These are phyloP conservation scores for Lyophyllum shimeji DNA, from an alignment of 768 basidiomycete genomes.

Conservation along the genomic window DNA sequence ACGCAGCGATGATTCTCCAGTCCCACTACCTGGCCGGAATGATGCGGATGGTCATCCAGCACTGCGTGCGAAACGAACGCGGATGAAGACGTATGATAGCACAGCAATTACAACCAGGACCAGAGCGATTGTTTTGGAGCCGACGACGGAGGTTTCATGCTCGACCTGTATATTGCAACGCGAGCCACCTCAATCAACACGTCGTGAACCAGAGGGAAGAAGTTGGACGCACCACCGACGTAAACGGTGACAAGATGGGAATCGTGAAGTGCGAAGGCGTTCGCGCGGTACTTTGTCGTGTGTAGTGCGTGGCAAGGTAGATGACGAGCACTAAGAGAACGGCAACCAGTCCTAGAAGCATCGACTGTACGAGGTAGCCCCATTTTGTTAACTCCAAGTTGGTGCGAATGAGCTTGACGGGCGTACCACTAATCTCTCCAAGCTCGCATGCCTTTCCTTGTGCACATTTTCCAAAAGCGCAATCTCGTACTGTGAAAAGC, in stretches of 20 bases:
- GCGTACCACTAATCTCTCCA: constrained; percentile 56
- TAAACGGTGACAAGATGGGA: constrained; percentile 75
- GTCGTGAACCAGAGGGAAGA: background rate
- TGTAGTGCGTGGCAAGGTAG: constrained; percentile 30
- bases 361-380: constrained; percentile 24
- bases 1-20: too few relatives aligned
- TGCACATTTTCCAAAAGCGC: constrained; percentile 36
- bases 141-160: constrained; percentile 65
- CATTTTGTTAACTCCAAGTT: background rate
- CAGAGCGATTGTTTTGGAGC: constrained; percentile 43
- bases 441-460: constrained; percentile 44
- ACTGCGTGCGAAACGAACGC: constrained; percentile 37
- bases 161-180: constrained; percentile 60
- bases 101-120: constrained; percentile 38
- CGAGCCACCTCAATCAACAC: background rate
- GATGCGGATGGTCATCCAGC: background rate
- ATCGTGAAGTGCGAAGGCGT: constrained; percentile 69
- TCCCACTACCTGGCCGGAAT: background rate
- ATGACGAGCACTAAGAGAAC: constrained; percentile 35
- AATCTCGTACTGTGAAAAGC: constrained; percentile 41
- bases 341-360: constrained; percentile 33
- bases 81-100: constrained; percentile 42
- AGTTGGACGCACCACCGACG: constrained; percentile 60
- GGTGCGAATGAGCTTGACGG: background rate
- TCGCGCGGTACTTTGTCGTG: constrained; percentile 23